phyloP scores from a whole-genome alignment of 371 early-diverging fungal species.

The Gilbertella persicaria region DNA sequence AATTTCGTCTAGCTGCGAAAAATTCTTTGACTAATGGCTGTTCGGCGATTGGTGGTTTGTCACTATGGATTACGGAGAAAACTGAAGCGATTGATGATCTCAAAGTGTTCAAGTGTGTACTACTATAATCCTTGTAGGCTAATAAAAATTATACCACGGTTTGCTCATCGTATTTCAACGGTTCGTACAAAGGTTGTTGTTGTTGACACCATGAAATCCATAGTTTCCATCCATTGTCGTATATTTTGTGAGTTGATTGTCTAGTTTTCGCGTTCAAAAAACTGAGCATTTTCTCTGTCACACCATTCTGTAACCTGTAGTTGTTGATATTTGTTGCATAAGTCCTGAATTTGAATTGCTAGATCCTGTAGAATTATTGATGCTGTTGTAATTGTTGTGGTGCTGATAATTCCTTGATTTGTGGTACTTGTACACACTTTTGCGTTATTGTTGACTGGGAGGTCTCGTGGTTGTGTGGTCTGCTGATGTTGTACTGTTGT shows the following conservation, averaged over 20 bases:
- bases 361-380: constrained; percentile 13
- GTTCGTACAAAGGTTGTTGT: neutral
- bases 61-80: neutral
- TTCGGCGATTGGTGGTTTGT: neutral
- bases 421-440: neutral
- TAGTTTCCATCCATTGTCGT: constrained; percentile 7
- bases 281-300: neutral
- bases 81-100: constrained; percentile 9
- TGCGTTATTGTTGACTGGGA: constrained; percentile 1
- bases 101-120: neutral
- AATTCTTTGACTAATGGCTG: neutral
- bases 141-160: neutral
- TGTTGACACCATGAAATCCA: constrained; percentile 1
- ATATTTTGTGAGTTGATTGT: constrained; percentile 1
- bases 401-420: no score
- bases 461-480: no score
- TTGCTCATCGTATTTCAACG: neutral
- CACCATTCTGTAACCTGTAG: neutral
- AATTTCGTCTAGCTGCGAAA: constrained; percentile 2
- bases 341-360: constrained; percentile 20
- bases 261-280: constrained; percentile 1
- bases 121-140: neutral
- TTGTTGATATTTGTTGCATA: constrained; percentile 18
- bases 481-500: constrained; percentile 11
- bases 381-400: constrained; percentile 6